Evolutionary conservation across 495 filamentous ascomycete genomes (phyloP), one percentile per base, ranked within the genome.

Genomic region (Hypoxylon fuscum): DNA sequence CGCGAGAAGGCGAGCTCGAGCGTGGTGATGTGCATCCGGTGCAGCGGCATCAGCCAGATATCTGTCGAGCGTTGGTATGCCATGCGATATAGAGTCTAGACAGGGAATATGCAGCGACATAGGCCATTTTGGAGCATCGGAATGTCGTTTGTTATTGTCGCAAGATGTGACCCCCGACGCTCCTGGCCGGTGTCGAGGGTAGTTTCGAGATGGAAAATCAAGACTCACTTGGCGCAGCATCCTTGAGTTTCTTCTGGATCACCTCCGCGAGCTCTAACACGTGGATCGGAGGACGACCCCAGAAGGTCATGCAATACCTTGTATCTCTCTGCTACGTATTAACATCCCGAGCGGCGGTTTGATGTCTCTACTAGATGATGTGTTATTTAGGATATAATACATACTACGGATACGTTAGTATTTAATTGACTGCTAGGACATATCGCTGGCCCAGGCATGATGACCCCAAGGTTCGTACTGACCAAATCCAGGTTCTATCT

Each of bases 231-330:
- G 90, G 87, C 8, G 85, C 86, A 43, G 85, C 75, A n/a, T 77
- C 66, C 17, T 71, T 71, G 47, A 97, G 77, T 50, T 84, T 81
- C 35, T 78, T 59, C 72, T 97, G 93, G 23, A 96, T 75, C n/a
- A 81, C 78, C 3, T 72, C 67, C 3, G 93, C 83, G 45, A 98
- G 72, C 10, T 83, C 74, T 21, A 85, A 72, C 1, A 97, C 80
- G 60, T 87, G 81, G 43, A 81, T 71, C 10, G 93, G 89, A 11
- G 94, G 94, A 5, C 93, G 83, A 20, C 90, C 91, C 90, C 91
- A 97, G 69, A 96, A 88, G 0, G 89, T 89, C 10, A 97, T 78
- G 68, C 92, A 96, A 64, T 96, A 77, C 34, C 93, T 81, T 12
- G 85, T 82, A 66, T 97, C 93, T 62, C 71, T 68, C 63, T 66